phyloP scores from a whole-genome alignment of 176 grass and related monocot species.

The Ensete ventricosum region DNA sequence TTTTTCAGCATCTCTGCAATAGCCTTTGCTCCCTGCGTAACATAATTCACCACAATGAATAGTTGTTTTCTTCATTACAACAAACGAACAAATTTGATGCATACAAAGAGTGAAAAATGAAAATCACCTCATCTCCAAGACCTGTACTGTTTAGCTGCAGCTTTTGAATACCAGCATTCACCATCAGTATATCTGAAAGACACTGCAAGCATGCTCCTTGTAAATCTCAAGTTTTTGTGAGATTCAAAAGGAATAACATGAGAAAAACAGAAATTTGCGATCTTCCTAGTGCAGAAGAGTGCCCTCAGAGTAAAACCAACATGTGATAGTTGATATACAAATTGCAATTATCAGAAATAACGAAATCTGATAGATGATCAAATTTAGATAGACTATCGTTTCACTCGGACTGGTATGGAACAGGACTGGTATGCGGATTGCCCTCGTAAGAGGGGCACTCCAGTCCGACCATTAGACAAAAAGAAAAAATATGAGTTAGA shows the following conservation, averaged over 20 bases:
- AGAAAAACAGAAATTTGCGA: neutral
- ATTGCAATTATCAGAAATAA: no score
- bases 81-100: neutral
- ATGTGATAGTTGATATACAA: no score
- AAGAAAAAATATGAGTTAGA: no score
- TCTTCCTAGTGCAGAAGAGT: no score
- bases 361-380: neutral
- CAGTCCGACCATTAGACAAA: no score
- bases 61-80: neutral
- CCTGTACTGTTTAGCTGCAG: constrained; percentile 80
- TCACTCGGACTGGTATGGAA: no score
- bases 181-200: constrained; percentile 90
- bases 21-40: constrained; percentile 73
- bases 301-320: no score
- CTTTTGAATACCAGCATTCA: constrained; percentile 85
- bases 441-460: no score
- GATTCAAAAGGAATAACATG: neutral
- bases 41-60: neutral
- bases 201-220: constrained; percentile 76
- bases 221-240: neutral
- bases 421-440: no score
- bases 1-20: constrained; percentile 82
- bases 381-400: neutral
- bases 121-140: constrained; percentile 80
- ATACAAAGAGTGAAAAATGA: neutral